phyloP scores from a whole-genome alignment of 2,329 filamentous ascomycete genomes.

The Fusarium camptoceras region DNA sequence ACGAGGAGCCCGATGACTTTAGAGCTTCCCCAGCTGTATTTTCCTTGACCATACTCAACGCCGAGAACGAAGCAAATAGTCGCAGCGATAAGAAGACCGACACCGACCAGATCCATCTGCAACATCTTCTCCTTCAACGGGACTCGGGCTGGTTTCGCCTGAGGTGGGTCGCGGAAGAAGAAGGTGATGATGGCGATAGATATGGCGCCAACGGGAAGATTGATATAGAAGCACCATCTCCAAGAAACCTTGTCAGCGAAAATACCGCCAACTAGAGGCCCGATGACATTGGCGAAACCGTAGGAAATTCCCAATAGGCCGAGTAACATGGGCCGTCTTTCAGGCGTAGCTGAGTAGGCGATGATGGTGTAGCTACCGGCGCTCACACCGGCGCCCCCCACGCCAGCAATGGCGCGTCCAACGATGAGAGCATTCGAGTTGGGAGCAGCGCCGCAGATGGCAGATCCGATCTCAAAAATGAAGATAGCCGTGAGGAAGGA shows the following conservation, averaged over 20 bases:
- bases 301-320: conserved; percentile 55
- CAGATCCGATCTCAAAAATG: conserved; percentile 44
- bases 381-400: conserved; percentile 53
- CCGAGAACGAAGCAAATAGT: conserved; percentile 57
- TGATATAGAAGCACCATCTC: conserved; percentile 37
- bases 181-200: conserved; percentile 49
- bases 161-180: conserved; percentile 55
- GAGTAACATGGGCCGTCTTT: conserved; percentile 28
- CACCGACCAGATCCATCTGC: conserved; percentile 60
- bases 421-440: conserved; percentile 51
- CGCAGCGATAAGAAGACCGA: conserved; percentile 56
- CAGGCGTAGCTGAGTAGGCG: conserved; percentile 13
- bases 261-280: conserved; percentile 28
- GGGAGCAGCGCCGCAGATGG: conserved; percentile 44
- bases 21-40: conserved; percentile 55
- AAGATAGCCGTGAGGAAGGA: conserved; percentile 41
- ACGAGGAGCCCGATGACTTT: conserved; percentile 56
- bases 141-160: conserved; percentile 44
- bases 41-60: conserved; percentile 55
- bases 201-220: conserved; percentile 46
- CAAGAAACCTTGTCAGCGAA: conserved; percentile 31
- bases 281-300: conserved; percentile 53
- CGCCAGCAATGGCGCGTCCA: conserved; percentile 54
- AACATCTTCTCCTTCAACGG: conserved; percentile 54
- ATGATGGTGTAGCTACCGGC: conserved; percentile 46